A percentile compares a stretch with the other conserved stretches of the same genome.
Evolutionary conservation across 1,139 yeast species (phyloP).

Genomic region (Yamadazyma sp.): DNA sequence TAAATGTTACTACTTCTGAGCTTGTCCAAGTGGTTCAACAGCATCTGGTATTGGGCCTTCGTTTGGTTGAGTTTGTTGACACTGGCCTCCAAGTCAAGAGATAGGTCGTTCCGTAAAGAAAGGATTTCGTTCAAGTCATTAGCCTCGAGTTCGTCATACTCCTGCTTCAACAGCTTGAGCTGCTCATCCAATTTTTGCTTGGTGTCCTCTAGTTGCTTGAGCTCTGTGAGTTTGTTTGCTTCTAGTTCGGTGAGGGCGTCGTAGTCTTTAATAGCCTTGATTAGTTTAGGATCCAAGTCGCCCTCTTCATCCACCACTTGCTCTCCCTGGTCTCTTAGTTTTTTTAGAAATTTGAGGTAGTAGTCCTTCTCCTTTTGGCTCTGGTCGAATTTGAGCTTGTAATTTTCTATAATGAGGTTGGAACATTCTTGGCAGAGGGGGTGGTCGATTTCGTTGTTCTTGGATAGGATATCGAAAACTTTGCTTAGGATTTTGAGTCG

Average conservation of each 20-base stretch:
- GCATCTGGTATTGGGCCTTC: slow-evolving; percentile 60
- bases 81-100: slow-evolving; percentile 48
- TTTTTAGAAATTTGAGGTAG: slow-evolving; percentile 70
- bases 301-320: slow-evolving; percentile 14
- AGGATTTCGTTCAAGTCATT: slow-evolving; percentile 46
- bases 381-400: slow-evolving; percentile 71
- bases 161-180: slow-evolving; percentile 35
- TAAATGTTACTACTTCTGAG: slow-evolving; percentile 77
- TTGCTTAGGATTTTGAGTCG: slow-evolving; percentile 62
- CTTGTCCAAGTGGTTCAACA: slow-evolving; percentile 64
- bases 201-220: slow-evolving; percentile 44
- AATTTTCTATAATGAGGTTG: slow-evolving; percentile 59
- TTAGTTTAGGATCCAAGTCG: slow-evolving; percentile 36
- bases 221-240: slow-evolving; percentile 38
- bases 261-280: slow-evolving; percentile 42
- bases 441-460: slow-evolving; percentile 76
- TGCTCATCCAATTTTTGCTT: slow-evolving; percentile 41
- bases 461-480: slow-evolving; percentile 52
- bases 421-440: slow-evolving; percentile 92
- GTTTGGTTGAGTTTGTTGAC: slow-evolving; percentile 58
- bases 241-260: slow-evolving; percentile 34
- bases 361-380: slow-evolving; percentile 76
- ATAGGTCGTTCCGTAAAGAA: slow-evolving; percentile 50
- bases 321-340: slow-evolving; percentile 54
- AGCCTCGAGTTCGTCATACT: slow-evolving; percentile 37